Evolutionary conservation across 2,329 filamentous ascomycete genomes (phyloP).

Genomic region (Cladosporium sp.): DNA sequence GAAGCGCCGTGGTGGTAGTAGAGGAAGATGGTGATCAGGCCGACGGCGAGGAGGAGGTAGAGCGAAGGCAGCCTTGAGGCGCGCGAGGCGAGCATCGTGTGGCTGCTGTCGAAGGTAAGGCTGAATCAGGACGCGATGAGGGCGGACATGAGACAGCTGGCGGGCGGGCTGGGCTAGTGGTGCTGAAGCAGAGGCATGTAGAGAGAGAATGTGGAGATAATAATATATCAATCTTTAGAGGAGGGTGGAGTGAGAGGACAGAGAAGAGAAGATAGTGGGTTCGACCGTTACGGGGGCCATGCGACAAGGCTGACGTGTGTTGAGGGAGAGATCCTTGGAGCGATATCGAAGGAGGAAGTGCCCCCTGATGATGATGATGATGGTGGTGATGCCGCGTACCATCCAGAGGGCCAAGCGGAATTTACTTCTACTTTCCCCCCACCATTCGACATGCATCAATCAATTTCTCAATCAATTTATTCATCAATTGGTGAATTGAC

Average conservation of each 20-base stretch:
- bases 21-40: conserved; percentile 4
- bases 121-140: neutral
- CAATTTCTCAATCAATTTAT: too few relatives aligned
- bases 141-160: neutral
- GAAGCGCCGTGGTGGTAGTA: conserved; percentile 3
- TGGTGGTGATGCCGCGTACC: too few relatives aligned
- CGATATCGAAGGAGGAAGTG: too few relatives aligned
- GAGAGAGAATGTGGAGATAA: neutral
- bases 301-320: neutral
- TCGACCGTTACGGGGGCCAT: neutral
- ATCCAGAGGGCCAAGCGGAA: too few relatives aligned
- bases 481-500: too few relatives aligned
- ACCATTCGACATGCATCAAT: too few relatives aligned
- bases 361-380: too few relatives aligned
- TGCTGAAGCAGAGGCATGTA: neutral
- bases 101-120: neutral
- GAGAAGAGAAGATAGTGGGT: neutral
- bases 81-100: conserved; percentile 13
- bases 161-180: neutral
- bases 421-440: too few relatives aligned
- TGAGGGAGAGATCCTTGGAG: too few relatives aligned
- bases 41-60: conserved; percentile 3
- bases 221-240: neutral
- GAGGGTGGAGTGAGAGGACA: neutral
- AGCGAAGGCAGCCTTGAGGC: conserved; percentile 3